Evolutionary conservation across 2,329 filamentous ascomycete species (phyloP).

Genomic region (Magnaporthiopsis incrustans): DNA sequence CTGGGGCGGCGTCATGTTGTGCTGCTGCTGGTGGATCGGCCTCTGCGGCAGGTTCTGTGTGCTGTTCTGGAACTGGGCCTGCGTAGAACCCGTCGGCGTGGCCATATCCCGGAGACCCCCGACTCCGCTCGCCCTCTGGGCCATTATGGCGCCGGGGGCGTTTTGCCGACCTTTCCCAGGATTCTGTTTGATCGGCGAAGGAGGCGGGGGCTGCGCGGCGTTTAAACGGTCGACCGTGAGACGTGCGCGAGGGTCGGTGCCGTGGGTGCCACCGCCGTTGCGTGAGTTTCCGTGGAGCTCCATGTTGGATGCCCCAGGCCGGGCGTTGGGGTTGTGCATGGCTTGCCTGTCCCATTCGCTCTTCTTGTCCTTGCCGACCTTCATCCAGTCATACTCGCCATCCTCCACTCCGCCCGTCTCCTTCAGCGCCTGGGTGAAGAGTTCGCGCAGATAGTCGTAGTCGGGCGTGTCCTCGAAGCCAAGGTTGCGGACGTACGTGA

Average conservation of each 20-base stretch:
- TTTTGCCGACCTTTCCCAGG: slow-evolving; percentile 68
- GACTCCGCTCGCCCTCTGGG: slow-evolving; percentile 69
- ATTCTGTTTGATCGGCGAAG: slow-evolving; percentile 75
- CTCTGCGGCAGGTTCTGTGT: slow-evolving; percentile 74
- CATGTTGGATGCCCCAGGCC: slow-evolving; percentile 75
- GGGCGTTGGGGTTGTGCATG: slow-evolving; percentile 68
- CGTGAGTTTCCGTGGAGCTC: slow-evolving; percentile 71
- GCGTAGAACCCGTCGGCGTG: slow-evolving; percentile 83
- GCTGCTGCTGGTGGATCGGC: slow-evolving; percentile 48
- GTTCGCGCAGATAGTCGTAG: slow-evolving; percentile 93
- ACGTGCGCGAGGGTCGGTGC: slow-evolving; percentile 45
- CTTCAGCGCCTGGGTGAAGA: slow-evolving; percentile 76
- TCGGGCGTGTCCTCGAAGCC: slow-evolving; percentile 98
- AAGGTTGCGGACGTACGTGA: slow-evolving; percentile 94
- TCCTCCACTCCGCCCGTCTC: slow-evolving; percentile 92
- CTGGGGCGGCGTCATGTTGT: slow-evolving; percentile 51
- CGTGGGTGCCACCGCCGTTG: slow-evolving; percentile 54
- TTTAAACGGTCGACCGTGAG: slow-evolving; percentile 86
- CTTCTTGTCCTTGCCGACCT: slow-evolving; percentile 73
- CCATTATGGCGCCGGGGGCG: slow-evolving; percentile 63
- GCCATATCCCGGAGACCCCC: slow-evolving; percentile 67
- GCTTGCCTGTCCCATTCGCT: slow-evolving; percentile 69
- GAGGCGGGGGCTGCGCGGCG: slow-evolving; percentile 83
- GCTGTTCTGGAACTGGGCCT: slow-evolving; percentile 95
- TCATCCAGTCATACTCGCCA: slow-evolving; percentile 99